Evolutionary conservation across 495 filamentous ascomycete genomes (phyloP), one percentile per base, ranked within the genome.

Genomic region (Tetracladium marchalianum): DNA sequence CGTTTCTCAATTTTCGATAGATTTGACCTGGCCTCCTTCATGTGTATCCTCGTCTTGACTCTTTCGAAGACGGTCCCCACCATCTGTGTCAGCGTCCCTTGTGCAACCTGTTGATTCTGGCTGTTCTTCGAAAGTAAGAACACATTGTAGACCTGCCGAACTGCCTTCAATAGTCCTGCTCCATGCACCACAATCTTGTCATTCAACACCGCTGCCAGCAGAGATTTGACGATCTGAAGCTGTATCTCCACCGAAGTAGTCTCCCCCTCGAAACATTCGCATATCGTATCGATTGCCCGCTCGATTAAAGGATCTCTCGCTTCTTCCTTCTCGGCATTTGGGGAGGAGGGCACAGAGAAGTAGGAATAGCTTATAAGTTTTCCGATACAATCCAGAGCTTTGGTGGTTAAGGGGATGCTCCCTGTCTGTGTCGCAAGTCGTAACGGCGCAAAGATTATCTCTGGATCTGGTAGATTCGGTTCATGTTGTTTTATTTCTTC

Each of bases 131-230:
- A 95, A 32, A 95, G 77, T 33, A 99, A 72, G 63, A 99, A 99
- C 54, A 99, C 90, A 63, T 96, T 99, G 71, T 99, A 99, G 39
- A 94, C 92, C 59, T 94, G 88, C 44, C 93, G 84, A 41, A 99
- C 87, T n/a, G 93, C 92, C 70, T 99, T 99, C 37, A 99, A 66
- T 48, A 99, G 72, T 50, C 93, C 93, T 37, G 92, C 90, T 43
- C 93, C 93, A 66, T 99, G 93, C 1, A 99, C 93, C 36, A 99
- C 84, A 37, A 95, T 90, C 63, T 97, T 97, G 66, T 99, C 93
- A 53, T 97, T 97, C 55, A 97, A 63, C 6, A 99, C 90, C 1
- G 93, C 93, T 15, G 93, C 90, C 19, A 99, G 71, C 46, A 99
- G 69, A 0, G 92, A 95, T 66, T 96, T 95, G 59, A 99, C 85